phyloP scores from a whole-genome alignment of 1,284 basidiomycete genomes.

The Tylopilus orsonianus region DNA sequence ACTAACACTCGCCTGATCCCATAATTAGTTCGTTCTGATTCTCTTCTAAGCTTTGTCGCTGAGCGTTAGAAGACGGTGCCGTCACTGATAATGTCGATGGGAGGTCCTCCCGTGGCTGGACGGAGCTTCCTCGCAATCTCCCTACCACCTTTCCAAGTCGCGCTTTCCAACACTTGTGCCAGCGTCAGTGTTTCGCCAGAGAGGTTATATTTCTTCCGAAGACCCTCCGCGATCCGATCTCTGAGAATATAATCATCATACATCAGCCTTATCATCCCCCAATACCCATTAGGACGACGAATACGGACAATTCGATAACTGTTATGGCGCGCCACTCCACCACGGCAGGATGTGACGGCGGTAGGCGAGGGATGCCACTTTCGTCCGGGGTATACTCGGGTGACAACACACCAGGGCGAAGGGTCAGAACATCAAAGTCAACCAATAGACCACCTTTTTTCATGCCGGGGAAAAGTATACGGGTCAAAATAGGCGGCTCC shows the following conservation, averaged over 20 bases:
- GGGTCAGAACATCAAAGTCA: slow-evolving; percentile 76
- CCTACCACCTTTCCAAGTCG: slow-evolving; percentile 94
- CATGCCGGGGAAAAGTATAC: background rate
- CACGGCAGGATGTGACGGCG: slow-evolving; percentile 83
- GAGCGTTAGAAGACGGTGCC: slow-evolving; percentile 72
- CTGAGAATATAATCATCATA: slow-evolving; percentile 39
- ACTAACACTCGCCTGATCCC: background rate
- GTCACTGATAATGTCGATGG: slow-evolving; percentile 84
- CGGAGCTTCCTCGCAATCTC: slow-evolving; percentile 85
- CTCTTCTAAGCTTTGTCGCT: background rate
- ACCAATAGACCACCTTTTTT: slow-evolving; percentile 74
- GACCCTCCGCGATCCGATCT: slow-evolving; percentile 75
- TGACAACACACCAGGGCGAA: slow-evolving; percentile 47
- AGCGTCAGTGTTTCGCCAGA: slow-evolving; percentile 57
- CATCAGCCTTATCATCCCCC: slow-evolving; percentile 4
- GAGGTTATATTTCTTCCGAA: slow-evolving; percentile 60
- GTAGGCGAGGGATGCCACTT: slow-evolving; percentile 59
- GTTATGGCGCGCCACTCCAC: slow-evolving; percentile 97
- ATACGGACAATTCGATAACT: slow-evolving; percentile 80
- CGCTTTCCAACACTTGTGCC: slow-evolving; percentile 89
- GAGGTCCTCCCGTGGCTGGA: slow-evolving; percentile 76
- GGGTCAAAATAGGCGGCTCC: background rate
- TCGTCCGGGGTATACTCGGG: slow-evolving; percentile 43
- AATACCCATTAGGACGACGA: slow-evolving; percentile 3
- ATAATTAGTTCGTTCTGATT: background rate